A percentile compares a stretch with the other conserved stretches of the same genome.
Evolutionary conservation across 306 rosid genomes (phyloP).

Genomic region (Quercus berberidifolia): DNA sequence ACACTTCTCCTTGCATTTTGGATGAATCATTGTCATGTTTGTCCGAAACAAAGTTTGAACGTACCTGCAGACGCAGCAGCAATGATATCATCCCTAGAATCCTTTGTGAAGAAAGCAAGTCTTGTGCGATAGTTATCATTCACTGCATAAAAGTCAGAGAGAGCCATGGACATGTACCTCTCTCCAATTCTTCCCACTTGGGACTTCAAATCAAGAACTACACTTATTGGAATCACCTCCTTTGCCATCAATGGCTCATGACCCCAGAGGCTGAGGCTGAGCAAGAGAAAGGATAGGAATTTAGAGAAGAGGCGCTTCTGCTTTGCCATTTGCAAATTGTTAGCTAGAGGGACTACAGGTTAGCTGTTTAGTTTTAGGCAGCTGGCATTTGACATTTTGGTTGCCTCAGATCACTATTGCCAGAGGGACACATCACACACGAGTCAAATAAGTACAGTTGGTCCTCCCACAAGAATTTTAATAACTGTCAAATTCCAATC

Average conservation of each 20-base stretch:
- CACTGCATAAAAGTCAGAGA: conserved; percentile 14
- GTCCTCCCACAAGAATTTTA: no score
- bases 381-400: no score
- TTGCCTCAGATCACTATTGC: no score
- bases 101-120: neutral
- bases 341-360: no score
- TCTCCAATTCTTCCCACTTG: neutral
- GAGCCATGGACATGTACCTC: conserved; percentile 21
- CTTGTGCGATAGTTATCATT: conserved; percentile 14
- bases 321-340: neutral
- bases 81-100: conserved; percentile 16
- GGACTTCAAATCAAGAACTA: conserved; percentile 21
- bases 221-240: conserved; percentile 18
- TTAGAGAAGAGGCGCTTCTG: neutral
- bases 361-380: no score
- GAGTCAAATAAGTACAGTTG: no score
- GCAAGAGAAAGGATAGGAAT: neutral
- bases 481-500: no score
- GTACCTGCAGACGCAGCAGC: conserved; percentile 33
- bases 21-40: no score
- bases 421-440: no score
- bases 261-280: neutral
- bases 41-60: no score
- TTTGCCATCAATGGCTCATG: neutral
- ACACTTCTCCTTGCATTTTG: no score